Conservation (phyloP, 1,284 basidiomycete genomes). For the Hypsizygus ulmarius region DNA sequence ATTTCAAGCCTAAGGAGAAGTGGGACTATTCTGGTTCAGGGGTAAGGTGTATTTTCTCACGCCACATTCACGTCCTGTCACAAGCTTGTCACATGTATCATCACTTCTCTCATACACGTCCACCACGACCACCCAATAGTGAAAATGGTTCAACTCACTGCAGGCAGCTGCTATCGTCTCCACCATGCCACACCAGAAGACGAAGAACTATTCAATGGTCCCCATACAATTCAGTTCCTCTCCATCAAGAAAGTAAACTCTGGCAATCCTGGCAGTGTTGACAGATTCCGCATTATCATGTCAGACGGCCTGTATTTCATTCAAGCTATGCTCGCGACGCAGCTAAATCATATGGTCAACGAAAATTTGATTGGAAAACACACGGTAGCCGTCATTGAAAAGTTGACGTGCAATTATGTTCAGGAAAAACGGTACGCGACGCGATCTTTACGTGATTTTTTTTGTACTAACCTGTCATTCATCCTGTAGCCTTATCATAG, state of each 20-base stretch:
- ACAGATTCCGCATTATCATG: conserved; percentile 71
- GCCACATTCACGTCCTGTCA: conserved; percentile 22
- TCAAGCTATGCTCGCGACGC: conserved; percentile 95
- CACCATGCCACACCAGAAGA: conserved; percentile 46
- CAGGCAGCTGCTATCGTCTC: conserved; percentile 56
- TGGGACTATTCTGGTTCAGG: neutral
- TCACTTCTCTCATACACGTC: conserved; percentile 14
- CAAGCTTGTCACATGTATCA: conserved; percentile 18
- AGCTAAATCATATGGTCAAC: conserved; percentile 79
- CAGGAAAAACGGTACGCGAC: conserved; percentile 75
- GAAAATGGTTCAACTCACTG: conserved; percentile 48
- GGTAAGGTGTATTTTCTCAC: conserved; percentile 9
- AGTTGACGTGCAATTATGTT: conserved; percentile 82
- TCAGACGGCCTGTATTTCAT: conserved; percentile 83
- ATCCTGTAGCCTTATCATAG: conserved; percentile 75
- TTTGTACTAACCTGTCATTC: conserved; percentile 1
- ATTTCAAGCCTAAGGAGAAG: no score
- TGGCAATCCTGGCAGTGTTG: conserved; percentile 37
- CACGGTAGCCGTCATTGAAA: conserved; percentile 72
- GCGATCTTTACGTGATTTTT: conserved; percentile 8
- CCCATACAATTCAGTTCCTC: conserved; percentile 77
- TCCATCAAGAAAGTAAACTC: conserved; percentile 75
- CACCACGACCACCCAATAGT: neutral
- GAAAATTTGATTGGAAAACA: conserved; percentile 70
- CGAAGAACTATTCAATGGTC: conserved; percentile 48